Evolutionary conservation across 345 rosid species (phyloP).

Genomic region (Theobroma cacao): DNA sequence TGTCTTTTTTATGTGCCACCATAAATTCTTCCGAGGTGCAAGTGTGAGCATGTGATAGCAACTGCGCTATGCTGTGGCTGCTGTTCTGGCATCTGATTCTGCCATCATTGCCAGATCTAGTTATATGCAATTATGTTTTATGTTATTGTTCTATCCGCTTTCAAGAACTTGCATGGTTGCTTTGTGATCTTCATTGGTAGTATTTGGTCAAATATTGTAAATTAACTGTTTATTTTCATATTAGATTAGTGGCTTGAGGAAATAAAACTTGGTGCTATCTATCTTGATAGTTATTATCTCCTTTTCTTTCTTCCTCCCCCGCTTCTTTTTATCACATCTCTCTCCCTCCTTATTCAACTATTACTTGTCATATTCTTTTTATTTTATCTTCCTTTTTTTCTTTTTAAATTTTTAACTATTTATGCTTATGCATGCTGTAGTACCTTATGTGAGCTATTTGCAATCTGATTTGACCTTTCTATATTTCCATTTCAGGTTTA

Average conservation of each 20-base stretch:
- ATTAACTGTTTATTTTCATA: background rate
- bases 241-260: background rate
- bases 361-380: background rate
- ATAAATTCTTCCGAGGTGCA: background rate
- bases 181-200: background rate
- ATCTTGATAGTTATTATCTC: background rate
- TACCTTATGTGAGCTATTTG: background rate
- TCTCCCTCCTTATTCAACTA: background rate
- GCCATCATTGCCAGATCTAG: background rate
- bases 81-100: background rate
- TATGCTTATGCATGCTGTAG: background rate
- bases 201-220: background rate
- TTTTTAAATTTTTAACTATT: background rate
- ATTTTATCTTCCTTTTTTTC: background rate
- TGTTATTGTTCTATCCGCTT: background rate
- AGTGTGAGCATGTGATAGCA: background rate
- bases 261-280: background rate
- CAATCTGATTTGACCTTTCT: background rate
- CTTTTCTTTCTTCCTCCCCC: background rate
- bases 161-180: background rate
- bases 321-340: background rate
- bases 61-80: background rate
- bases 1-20: background rate
- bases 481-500: background rate
- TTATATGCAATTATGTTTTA: background rate